Evolutionary conservation across 2,329 filamentous ascomycete genomes (phyloP).

Genomic region (Verruconis gallopava): DNA sequence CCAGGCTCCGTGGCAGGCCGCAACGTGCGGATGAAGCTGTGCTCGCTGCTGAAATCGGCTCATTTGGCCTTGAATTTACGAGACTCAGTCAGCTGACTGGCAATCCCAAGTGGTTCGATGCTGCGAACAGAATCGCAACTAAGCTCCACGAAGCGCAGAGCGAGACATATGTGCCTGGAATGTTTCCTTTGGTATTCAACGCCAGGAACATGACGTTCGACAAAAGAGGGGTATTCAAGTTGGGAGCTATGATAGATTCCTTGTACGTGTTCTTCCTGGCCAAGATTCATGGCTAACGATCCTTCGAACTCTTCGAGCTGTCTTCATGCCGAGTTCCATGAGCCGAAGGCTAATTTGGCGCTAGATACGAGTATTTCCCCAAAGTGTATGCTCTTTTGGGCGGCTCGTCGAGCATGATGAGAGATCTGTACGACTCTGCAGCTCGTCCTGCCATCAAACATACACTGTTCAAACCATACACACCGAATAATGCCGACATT

Average conservation of each 20-base stretch:
- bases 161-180: slow-evolving; percentile 24
- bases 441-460: slow-evolving; percentile 27
- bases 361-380: slow-evolving; percentile 38
- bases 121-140: slow-evolving; percentile 23
- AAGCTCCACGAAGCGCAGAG: slow-evolving; percentile 22
- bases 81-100: slow-evolving; percentile 27
- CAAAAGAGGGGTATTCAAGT: slow-evolving; percentile 29
- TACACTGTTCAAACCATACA: slow-evolving; percentile 34
- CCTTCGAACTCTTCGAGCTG: neutral
- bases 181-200: slow-evolving; percentile 23
- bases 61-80: slow-evolving; percentile 30
- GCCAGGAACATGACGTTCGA: slow-evolving; percentile 18
- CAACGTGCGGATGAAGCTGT: slow-evolving; percentile 39
- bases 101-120: slow-evolving; percentile 27
- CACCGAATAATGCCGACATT: slow-evolving; percentile 24
- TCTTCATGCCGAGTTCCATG: neutral
- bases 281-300: too few species aligned
- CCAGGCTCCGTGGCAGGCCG: slow-evolving; percentile 42
- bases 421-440: slow-evolving; percentile 29
- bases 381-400: slow-evolving; percentile 18
- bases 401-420: slow-evolving; percentile 25
- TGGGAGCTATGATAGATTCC: slow-evolving; percentile 45
- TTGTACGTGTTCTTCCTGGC: slow-evolving; percentile 39
- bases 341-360: slow-evolving; percentile 21
- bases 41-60: slow-evolving; percentile 24